Evolutionary conservation across 495 filamentous ascomycete genomes (phyloP).

Genomic region (Aspergillus campestris): DNA sequence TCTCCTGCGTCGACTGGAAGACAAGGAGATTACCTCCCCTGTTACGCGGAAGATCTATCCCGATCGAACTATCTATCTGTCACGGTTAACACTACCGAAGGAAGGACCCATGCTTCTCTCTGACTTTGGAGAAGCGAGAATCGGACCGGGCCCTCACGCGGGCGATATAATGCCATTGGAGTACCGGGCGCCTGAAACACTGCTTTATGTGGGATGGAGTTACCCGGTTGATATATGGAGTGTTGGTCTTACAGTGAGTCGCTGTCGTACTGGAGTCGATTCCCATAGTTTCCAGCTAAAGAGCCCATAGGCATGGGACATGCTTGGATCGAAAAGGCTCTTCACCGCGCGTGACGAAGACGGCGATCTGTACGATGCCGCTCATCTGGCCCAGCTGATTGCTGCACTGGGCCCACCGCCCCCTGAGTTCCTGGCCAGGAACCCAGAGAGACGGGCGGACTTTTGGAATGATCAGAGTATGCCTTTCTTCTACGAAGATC

Average conservation of each 20-base stretch:
- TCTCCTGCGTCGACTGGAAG: constrained; percentile 10
- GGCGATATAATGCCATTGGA: constrained; percentile 30
- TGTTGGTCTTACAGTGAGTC: constrained; percentile 36
- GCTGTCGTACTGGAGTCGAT: constrained; percentile 13
- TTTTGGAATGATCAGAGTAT: constrained; percentile 22
- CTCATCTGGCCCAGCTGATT: constrained; percentile 35
- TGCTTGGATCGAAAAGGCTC: constrained; percentile 33
- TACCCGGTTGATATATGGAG: constrained; percentile 44
- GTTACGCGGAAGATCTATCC: constrained; percentile 26
- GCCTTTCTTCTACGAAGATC: background rate
- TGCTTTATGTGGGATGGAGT: constrained; percentile 30
- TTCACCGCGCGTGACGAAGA: constrained; percentile 28
- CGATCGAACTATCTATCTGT: constrained; percentile 27
- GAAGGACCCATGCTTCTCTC: constrained; percentile 16
- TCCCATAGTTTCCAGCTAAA: constrained; percentile 1
- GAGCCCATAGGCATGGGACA: constrained; percentile 33
- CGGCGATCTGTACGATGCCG: constrained; percentile 28
- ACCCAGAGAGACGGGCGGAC: constrained; percentile 14
- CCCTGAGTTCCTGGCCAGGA: constrained; percentile 22
- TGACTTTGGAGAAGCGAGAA: constrained; percentile 26
- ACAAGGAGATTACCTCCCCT: constrained; percentile 19
- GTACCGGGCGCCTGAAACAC: constrained; percentile 34
- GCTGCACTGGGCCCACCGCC: constrained; percentile 36
- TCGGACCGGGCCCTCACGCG: constrained; percentile 17
- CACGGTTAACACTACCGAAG: constrained; percentile 8